Conservation (phyloP, 441 rosid species). For the Bruguiera hainesii region DNA sequence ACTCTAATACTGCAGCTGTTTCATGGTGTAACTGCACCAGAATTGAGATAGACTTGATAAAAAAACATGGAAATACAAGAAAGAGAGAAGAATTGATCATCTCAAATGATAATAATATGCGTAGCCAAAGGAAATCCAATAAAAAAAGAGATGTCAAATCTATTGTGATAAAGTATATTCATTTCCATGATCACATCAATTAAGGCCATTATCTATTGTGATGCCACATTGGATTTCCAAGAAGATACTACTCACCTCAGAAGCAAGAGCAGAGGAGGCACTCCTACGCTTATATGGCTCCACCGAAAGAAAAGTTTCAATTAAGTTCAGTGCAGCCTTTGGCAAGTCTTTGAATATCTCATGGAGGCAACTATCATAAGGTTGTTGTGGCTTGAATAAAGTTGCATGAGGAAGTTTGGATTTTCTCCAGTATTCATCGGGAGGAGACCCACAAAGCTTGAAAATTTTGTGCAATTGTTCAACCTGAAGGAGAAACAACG, state of each 20-base stretch:
- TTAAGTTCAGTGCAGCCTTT: conserved; percentile 49
- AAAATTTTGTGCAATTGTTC: conserved; percentile 93
- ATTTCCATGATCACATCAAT: conserved; percentile 4
- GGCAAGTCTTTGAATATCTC: conserved; percentile 68
- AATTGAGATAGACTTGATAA: not conserved
- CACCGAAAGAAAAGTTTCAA: conserved; percentile 74
- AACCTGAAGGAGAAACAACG: conserved; percentile 45
- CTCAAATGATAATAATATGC: conserved; percentile 1
- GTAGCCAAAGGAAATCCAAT: conserved; percentile 1
- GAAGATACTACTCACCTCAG: conserved; percentile 53
- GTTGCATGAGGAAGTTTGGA: conserved; percentile 90
- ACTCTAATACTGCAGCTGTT: not conserved
- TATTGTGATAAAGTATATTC: not conserved
- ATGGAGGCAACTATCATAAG: conserved; percentile 64
- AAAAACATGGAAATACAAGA: not conserved
- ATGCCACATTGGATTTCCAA: not conserved
- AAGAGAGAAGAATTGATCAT: not conserved
- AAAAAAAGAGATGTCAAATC: not conserved
- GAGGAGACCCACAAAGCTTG: conserved; percentile 95
- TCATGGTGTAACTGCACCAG: not conserved
- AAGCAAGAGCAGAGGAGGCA: conserved; percentile 73
- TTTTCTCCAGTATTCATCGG: conserved; percentile 86
- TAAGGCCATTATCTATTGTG: not conserved
- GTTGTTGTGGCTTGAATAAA: conserved; percentile 85
- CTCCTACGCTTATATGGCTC: conserved; percentile 84